phyloP scores from a whole-genome alignment of 2,329 filamentous ascomycete species.

The Thermoascus crustaceus region DNA sequence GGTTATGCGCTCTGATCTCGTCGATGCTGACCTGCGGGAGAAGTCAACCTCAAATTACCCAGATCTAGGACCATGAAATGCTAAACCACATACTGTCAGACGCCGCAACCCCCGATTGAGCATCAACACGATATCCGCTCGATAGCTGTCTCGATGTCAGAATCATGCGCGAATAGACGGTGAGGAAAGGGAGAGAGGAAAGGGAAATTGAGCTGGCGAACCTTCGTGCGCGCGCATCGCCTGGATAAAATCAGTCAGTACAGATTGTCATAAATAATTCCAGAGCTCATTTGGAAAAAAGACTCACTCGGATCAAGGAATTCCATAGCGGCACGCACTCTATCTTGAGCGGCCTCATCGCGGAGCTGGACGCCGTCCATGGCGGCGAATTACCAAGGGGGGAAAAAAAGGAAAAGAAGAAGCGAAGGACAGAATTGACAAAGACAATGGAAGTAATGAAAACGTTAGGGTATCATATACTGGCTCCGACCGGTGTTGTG shows the following conservation, averaged over 20 bases:
- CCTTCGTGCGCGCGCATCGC: slow-evolving; percentile 50
- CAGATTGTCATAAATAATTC: slow-evolving; percentile 1
- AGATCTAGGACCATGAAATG: slow-evolving; percentile 1
- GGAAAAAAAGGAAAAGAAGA: neutral
- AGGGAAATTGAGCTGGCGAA: slow-evolving; percentile 20
- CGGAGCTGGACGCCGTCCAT: slow-evolving; percentile 71
- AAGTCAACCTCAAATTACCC: slow-evolving; percentile 2
- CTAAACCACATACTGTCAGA: slow-evolving; percentile 40
- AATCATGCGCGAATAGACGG: slow-evolving; percentile 25
- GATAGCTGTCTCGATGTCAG: slow-evolving; percentile 62
- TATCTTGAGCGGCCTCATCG: slow-evolving; percentile 77
- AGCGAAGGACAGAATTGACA: neutral
- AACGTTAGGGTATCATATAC: no score
- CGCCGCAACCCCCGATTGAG: slow-evolving; percentile 54
- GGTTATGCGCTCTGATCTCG: slow-evolving; percentile 79
- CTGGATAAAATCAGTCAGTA: slow-evolving; percentile 30
- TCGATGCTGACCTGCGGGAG: slow-evolving; percentile 62
- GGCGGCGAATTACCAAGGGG: slow-evolving; percentile 12
- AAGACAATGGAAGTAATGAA: neutral
- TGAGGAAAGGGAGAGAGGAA: neutral
- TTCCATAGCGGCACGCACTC: slow-evolving; percentile 78
- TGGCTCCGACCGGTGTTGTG: neutral
- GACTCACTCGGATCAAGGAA: slow-evolving; percentile 84
- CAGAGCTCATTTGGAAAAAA: neutral
- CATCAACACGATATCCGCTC: slow-evolving; percentile 77